A percentile compares a stretch with the other conserved stretches of the same genome.
Conservation (phyloP, 805 yeast genomes). For the Candida chauliodis region DNA sequence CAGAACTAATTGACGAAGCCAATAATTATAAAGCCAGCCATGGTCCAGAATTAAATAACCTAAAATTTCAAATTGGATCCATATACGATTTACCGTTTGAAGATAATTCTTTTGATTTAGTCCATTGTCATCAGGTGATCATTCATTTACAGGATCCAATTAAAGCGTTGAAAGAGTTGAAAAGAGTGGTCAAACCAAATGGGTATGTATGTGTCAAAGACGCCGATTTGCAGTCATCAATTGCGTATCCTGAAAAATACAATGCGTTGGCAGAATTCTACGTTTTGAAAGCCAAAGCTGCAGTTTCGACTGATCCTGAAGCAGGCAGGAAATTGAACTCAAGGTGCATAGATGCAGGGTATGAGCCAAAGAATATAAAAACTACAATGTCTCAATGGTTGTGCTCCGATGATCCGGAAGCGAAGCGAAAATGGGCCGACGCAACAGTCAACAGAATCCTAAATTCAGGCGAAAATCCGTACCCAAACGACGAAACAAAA, state of each 20-base stretch:
- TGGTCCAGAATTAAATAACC: conserved; percentile 13
- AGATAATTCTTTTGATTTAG: conserved; percentile 37
- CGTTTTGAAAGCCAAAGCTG: conserved; percentile 7
- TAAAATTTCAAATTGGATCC: conserved; percentile 26
- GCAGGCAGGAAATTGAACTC: conserved; percentile 17
- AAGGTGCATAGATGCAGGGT: conserved; percentile 19
- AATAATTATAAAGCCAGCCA: conserved; percentile 8
- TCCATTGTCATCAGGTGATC: conserved; percentile 36
- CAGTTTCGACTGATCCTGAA: conserved; percentile 11
- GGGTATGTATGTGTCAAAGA: conserved; percentile 33
- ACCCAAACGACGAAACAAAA: conserved; percentile 7
- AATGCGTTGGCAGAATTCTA: conserved; percentile 9
- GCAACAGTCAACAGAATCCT: conserved; percentile 13
- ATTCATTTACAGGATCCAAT: conserved; percentile 33
- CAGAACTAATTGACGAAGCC: conserved; percentile 26
- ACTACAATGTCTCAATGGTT: conserved; percentile 16
- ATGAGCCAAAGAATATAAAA: conserved; percentile 10
- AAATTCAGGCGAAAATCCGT: conserved; percentile 10
- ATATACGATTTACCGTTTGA: conserved; percentile 27
- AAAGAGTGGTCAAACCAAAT: conserved; percentile 29
- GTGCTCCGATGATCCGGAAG: conserved; percentile 9
- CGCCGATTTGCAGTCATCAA: conserved; percentile 19
- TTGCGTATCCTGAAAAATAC: conserved; percentile 17
- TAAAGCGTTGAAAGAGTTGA: conserved; percentile 31
- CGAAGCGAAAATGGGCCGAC: conserved; percentile 10